phyloP scores from a whole-genome alignment of 495 filamentous ascomycete species.

The Aspergillus heteromorphus region DNA sequence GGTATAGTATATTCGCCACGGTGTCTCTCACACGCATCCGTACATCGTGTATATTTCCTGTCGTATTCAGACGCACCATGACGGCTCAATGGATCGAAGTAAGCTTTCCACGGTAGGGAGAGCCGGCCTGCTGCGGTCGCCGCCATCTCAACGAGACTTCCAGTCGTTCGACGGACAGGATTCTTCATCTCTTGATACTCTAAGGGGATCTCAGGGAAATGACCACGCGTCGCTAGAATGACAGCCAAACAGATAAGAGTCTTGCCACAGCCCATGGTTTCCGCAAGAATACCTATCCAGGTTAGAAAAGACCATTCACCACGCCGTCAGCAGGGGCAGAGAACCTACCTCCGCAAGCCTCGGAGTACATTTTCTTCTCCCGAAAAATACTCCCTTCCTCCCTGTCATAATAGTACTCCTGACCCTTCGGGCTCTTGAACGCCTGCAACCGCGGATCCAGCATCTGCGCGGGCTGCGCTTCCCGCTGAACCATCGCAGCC shows the following conservation, averaged over 20 bases:
- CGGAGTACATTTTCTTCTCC: conserved; percentile 66
- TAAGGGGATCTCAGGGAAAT: conserved; percentile 61
- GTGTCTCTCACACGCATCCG: conserved; percentile 49
- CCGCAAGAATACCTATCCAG: conserved; percentile 35
- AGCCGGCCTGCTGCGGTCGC: conserved; percentile 59
- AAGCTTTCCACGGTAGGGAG: conserved; percentile 62
- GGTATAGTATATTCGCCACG: conserved; percentile 51
- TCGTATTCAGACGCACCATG: conserved; percentile 19
- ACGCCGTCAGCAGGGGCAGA: background rate
- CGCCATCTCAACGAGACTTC: conserved; percentile 63
- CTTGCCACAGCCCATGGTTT: conserved; percentile 76
- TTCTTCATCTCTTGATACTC: conserved; percentile 47
- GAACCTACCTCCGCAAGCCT: conserved; percentile 59
- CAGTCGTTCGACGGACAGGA: conserved; percentile 39
- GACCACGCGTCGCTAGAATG: conserved; percentile 71
- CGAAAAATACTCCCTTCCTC: conserved; percentile 54
- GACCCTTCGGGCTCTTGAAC: conserved; percentile 53
- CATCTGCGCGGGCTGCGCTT: conserved; percentile 56
- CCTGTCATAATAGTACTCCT: conserved; percentile 67
- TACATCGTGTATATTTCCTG: conserved; percentile 37
- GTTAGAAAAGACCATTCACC: background rate
- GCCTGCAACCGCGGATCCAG: conserved; percentile 69
- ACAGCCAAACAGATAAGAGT: conserved; percentile 81
- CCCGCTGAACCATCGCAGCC: conserved; percentile 80
- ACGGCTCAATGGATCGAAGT: conserved; percentile 42